Percentiles rank a stretch among this genome's conserved stretches.
phyloP scores from a whole-genome alignment of 306 rosid genomes.

The Geum urbanum region DNA sequence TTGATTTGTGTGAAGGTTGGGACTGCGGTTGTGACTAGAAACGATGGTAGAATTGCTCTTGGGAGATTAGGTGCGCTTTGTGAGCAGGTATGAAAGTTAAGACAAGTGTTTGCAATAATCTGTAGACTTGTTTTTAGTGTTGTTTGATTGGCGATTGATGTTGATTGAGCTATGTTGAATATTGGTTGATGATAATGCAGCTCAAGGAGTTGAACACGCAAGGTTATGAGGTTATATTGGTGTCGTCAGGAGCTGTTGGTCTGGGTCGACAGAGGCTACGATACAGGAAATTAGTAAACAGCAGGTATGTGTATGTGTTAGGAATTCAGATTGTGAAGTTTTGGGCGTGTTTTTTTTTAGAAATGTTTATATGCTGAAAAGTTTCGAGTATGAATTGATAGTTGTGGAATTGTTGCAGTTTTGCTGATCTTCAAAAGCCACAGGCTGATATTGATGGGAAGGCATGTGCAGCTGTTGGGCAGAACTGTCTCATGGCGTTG shows the following conservation, averaged over 20 bases:
- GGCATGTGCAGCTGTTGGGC: slow-evolving; percentile 99
- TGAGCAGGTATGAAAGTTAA: slow-evolving; percentile 57
- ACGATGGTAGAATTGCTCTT: slow-evolving; percentile 56
- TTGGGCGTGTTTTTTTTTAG: background rate
- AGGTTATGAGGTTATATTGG: slow-evolving; percentile 86
- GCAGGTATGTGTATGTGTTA: slow-evolving; percentile 65
- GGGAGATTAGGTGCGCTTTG: slow-evolving; percentile 80
- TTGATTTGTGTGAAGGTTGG: slow-evolving; percentile 41
- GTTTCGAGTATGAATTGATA: background rate
- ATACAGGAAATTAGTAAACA: slow-evolving; percentile 71
- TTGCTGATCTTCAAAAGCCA: slow-evolving; percentile 97
- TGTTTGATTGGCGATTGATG: background rate
- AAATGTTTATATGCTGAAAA: background rate
- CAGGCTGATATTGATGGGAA: slow-evolving; percentile 94
- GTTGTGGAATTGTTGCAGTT: slow-evolving; percentile 43
- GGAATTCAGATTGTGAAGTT: background rate
- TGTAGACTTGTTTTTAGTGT: background rate
- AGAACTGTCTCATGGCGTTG: slow-evolving; percentile 85
- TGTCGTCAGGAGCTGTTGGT: slow-evolving; percentile 98
- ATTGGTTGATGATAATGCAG: slow-evolving; percentile 43
- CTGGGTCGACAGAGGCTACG: slow-evolving; percentile 95
- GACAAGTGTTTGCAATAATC: background rate
- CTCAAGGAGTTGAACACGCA: slow-evolving; percentile 69
- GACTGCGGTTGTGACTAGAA: slow-evolving; percentile 62
- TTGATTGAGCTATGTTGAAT: slow-evolving; percentile 12